Percentiles rank a stretch among this genome's conserved stretches.
Conservation (phyloP, 2,329 filamentous ascomycete genomes). For the Chalaropsis thielavioides region DNA sequence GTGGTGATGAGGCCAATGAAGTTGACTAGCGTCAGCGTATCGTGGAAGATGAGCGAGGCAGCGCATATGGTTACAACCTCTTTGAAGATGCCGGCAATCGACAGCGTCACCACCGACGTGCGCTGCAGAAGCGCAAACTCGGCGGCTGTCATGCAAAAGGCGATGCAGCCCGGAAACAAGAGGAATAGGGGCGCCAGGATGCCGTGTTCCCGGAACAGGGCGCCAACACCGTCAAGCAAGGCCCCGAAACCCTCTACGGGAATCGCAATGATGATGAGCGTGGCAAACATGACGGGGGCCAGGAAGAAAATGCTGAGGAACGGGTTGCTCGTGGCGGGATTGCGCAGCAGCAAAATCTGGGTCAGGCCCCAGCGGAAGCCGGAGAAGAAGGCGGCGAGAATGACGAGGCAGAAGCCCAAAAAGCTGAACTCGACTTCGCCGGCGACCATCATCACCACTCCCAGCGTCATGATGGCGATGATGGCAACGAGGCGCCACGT, state of each 20-base stretch:
- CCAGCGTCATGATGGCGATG: conserved; percentile 80
- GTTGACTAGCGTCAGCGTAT: conserved; percentile 76
- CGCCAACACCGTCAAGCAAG: conserved; percentile 50
- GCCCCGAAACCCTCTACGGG: conserved; percentile 67
- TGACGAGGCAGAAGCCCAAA: conserved; percentile 80
- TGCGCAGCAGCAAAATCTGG: conserved; percentile 84
- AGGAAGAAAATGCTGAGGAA: conserved; percentile 96
- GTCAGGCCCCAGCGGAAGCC: conserved; percentile 98
- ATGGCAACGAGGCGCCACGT: conserved; percentile 76
- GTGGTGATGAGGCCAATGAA: conserved; percentile 77
- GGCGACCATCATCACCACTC: conserved; percentile 96
- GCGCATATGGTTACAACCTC: conserved; percentile 92
- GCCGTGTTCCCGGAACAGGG: conserved; percentile 55
- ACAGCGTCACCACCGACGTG: conserved; percentile 88
- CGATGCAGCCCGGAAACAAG: conserved; percentile 77
- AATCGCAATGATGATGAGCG: conserved; percentile 64
- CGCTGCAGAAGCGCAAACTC: conserved; percentile 92
- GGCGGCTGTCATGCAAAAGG: conserved; percentile 91
- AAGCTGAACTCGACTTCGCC: conserved; percentile 83
- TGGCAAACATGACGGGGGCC: conserved; percentile 90
- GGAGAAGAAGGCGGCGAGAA: conserved; percentile 84
- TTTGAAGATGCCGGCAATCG: conserved; percentile 96
- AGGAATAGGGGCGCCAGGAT: conserved; percentile 56
- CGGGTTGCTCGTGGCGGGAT: conserved; percentile 88
- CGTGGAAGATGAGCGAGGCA: conserved; percentile 76